A percentile compares a stretch with the other conserved stretches of the same genome.
phyloP scores from a whole-genome alignment of 345 rosid genomes.

The Raphanus raphanistrum region DNA sequence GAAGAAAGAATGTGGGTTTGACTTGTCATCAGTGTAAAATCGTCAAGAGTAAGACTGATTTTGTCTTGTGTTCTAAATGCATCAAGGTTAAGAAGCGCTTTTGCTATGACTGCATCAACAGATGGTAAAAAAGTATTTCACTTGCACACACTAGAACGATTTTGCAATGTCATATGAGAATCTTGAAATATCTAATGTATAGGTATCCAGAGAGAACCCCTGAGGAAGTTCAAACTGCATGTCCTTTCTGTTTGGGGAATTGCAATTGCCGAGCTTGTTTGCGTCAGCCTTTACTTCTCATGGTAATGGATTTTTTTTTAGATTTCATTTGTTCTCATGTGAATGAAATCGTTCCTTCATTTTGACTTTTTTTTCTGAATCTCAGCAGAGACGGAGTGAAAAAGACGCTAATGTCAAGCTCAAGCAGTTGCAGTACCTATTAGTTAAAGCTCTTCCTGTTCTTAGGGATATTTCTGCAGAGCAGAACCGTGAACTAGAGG shows the following conservation, averaged over 20 bases:
- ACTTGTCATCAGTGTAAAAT: slow-evolving; percentile 37
- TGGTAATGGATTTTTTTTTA: slow-evolving; percentile 22
- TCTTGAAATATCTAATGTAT: not conserved
- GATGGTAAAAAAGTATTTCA: slow-evolving; percentile 19
- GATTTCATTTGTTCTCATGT: too few species aligned
- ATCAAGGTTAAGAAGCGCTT: slow-evolving; percentile 12
- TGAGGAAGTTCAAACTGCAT: slow-evolving; percentile 13
- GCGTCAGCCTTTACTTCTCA: slow-evolving; percentile 30
- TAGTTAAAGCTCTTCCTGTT: slow-evolving; percentile 37
- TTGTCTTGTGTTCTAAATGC: slow-evolving; percentile 27
- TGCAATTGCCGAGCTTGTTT: slow-evolving; percentile 39
- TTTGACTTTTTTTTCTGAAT: not conserved
- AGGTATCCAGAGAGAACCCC: slow-evolving; percentile 33
- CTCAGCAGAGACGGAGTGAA: slow-evolving; percentile 1
- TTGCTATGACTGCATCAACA: slow-evolving; percentile 25
- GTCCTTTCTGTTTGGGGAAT: slow-evolving; percentile 31
- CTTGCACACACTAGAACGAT: not conserved
- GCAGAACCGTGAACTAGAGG: slow-evolving; percentile 39
- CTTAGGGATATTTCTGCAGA: slow-evolving; percentile 31
- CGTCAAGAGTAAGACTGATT: not conserved
- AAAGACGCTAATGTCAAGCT: slow-evolving; percentile 26
- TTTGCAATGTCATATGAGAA: not conserved
- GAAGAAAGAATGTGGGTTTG: not conserved
- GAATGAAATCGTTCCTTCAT: not conserved
- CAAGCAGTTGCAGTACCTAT: slow-evolving; percentile 39